A percentile compares a stretch with the other conserved stretches of the same genome.
These are phyloP conservation scores for Alisma plantagoaquatica DNA, from an alignment of 106 monocot genomes.

Conservation along the genomic window DNA sequence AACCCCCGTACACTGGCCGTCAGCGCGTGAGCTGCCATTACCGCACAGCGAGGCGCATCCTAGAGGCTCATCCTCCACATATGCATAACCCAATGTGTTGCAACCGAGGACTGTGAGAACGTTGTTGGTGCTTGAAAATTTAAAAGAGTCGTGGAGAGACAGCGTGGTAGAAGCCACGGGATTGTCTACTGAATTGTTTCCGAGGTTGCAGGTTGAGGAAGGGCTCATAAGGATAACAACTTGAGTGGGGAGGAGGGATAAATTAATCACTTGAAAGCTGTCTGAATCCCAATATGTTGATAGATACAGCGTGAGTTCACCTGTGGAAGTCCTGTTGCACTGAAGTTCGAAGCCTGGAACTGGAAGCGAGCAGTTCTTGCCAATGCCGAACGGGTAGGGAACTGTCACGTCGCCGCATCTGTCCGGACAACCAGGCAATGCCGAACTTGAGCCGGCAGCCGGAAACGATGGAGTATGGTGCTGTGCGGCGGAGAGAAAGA, in stretches of 20 bases:
- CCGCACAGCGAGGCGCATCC: slow-evolving; percentile 6
- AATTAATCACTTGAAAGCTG: no score
- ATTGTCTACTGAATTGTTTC: not conserved
- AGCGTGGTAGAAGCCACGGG: not conserved
- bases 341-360: slow-evolving; percentile 23
- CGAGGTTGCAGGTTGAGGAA: not conserved
- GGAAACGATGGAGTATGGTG: no score
- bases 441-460: not conserved
- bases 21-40: no score
- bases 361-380: slow-evolving; percentile 11
- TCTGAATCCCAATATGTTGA: no score
- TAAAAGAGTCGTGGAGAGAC: slow-evolving; percentile 11
- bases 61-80: not conserved
- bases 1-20: not conserved
- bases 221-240: slow-evolving; percentile 11
- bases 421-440: slow-evolving; percentile 4
- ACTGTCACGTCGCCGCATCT: slow-evolving; percentile 26
- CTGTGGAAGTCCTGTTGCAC: no score
- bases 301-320: no score
- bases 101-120: slow-evolving; percentile 41
- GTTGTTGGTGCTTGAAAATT: slow-evolving; percentile 26
- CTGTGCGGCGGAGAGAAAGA: no score
- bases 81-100: slow-evolving; percentile 22
- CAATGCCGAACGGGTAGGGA: slow-evolving; percentile 46
- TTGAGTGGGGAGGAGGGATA: slow-evolving; percentile 9